Percentiles rank a stretch among this genome's conserved stretches.
These are phyloP conservation scores for Fraxinus nigra DNA, from an alignment of 305 asterid species.

Conservation along the genomic window DNA sequence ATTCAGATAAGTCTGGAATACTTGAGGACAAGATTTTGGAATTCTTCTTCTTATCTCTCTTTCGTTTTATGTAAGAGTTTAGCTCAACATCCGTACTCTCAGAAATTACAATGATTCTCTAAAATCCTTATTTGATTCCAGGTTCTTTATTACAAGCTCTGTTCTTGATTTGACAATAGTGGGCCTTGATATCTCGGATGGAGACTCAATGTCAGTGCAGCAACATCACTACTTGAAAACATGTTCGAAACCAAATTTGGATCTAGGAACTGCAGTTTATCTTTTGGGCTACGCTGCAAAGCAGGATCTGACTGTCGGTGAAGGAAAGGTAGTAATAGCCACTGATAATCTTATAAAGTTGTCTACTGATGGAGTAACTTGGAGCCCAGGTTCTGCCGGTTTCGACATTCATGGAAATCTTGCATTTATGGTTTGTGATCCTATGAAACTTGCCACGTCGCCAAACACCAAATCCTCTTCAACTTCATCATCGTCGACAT, in stretches of 20 bases:
- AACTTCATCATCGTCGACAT: slow-evolving; percentile 74
- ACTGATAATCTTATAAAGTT: slow-evolving; percentile 92
- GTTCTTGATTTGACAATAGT: slow-evolving; percentile 94
- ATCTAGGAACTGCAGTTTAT: slow-evolving; percentile 71
- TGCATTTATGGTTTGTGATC: slow-evolving; percentile 96
- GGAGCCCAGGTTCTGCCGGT: slow-evolving; percentile 98
- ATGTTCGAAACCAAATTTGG: slow-evolving; percentile 73
- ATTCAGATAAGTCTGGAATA: background rate
- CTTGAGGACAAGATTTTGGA: background rate
- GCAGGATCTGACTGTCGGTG: slow-evolving; percentile 75
- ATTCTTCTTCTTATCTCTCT: background rate
- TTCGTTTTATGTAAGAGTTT: background rate
- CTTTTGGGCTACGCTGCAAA: slow-evolving; percentile 77
- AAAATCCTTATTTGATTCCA: slow-evolving; percentile 35
- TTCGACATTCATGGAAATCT: slow-evolving; percentile 90
- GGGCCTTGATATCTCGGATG: slow-evolving; percentile 82
- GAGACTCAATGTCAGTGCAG: slow-evolving; percentile 62
- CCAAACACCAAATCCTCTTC: slow-evolving; percentile 75
- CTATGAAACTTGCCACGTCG: slow-evolving; percentile 95
- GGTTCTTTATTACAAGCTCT: slow-evolving; percentile 92
- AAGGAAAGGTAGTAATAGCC: slow-evolving; percentile 91
- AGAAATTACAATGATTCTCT: background rate
- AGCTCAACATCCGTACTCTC: background rate
- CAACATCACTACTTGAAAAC: slow-evolving; percentile 70
- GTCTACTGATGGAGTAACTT: slow-evolving; percentile 76